Evolutionary conservation across 441 rosid species (phyloP), one percentile per base, ranked within the genome.

Genomic region (Jatropha multifida): DNA sequence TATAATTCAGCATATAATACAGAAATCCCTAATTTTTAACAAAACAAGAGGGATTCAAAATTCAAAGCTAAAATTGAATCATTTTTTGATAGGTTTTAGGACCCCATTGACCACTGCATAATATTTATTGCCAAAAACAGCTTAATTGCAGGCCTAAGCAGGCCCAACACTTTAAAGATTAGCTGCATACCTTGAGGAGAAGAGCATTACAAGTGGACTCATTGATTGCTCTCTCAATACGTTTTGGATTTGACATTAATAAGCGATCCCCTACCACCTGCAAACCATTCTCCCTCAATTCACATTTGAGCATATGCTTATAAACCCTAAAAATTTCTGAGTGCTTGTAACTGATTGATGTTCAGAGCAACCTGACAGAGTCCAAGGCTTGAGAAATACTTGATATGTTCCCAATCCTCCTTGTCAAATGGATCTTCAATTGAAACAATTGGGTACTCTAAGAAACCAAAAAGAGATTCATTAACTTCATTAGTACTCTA

Each of bases 351-450:
- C 61, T 41, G 27, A 73, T 32, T 18, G 63, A 74, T n/a, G 42
- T 37, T 27, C 49, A 27, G 74, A 61, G 71, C 83, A 76, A 76
- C 99, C 98, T 96, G 99, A 82, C 99, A 94, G 78, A 91, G 85
- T 81, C 89, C 97, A 82, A 94, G 98, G 81, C 85, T 59, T 71
- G 96, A 84, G 71, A 96, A 87, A 32, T n/a, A 7, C 85, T 89
- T 94, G 79, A 83, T 83, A 78, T 91, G 97, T 78, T 92, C 98
- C 98, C 99, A 92, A 66, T 96, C 99, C 83, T 94, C 99, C 89
- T 85, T 94, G 83, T 96, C 99, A 78, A 96, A 96, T 62, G 99
- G 99, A 83, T 96, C 99, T 89, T 96, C 99, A 59, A 96, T 89
- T 49, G 92, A 92, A 38, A 91, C 86, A 74, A 96, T 90, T 40